Conservation (phyloP, 2,329 filamentous ascomycete species). For the Epichloe sylvatica region DNA sequence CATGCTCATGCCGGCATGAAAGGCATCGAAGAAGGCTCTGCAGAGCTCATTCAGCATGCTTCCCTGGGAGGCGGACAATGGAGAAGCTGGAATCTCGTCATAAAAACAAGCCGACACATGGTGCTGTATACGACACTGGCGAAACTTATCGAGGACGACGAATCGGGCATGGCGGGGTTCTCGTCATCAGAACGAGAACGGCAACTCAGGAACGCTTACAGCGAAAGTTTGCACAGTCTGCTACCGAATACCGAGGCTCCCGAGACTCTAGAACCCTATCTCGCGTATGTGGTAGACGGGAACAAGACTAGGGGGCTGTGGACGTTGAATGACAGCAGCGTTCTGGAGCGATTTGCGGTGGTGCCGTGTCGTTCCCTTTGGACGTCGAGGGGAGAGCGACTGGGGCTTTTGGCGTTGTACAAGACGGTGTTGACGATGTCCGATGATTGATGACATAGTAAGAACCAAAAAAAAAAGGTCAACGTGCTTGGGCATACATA, state of each 20-base stretch:
- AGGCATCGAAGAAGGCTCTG: conserved; percentile 14
- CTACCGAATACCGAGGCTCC: neutral
- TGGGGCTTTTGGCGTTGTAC: conserved; percentile 22
- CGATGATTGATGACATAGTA: neutral
- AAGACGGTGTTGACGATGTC: conserved; percentile 9
- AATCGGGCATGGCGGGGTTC: neutral
- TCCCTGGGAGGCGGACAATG: conserved; percentile 12
- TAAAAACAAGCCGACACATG: conserved; percentile 9
- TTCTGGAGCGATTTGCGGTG: conserved; percentile 9
- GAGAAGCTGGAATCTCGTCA: conserved; percentile 17
- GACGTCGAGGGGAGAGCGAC: conserved; percentile 16
- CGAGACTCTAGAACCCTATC: conserved; percentile 12
- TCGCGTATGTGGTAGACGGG: conserved; percentile 21
- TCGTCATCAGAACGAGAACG: neutral
- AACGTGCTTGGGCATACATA: too few relatives aligned
- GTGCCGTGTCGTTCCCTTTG: conserved; percentile 26
- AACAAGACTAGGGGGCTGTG: conserved; percentile 9
- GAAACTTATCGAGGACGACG: conserved; percentile 1
- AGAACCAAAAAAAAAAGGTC: too few relatives aligned
- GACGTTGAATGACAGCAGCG: neutral
- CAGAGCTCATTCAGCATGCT: conserved; percentile 11
- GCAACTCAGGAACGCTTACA: neutral
- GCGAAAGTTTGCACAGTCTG: neutral
- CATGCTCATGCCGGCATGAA: conserved; percentile 51
- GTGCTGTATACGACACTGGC: conserved; percentile 20